Evolutionary conservation across 1,284 basidiomycete species (phyloP).

Genomic region (Cystobasidiaceae sp.): DNA sequence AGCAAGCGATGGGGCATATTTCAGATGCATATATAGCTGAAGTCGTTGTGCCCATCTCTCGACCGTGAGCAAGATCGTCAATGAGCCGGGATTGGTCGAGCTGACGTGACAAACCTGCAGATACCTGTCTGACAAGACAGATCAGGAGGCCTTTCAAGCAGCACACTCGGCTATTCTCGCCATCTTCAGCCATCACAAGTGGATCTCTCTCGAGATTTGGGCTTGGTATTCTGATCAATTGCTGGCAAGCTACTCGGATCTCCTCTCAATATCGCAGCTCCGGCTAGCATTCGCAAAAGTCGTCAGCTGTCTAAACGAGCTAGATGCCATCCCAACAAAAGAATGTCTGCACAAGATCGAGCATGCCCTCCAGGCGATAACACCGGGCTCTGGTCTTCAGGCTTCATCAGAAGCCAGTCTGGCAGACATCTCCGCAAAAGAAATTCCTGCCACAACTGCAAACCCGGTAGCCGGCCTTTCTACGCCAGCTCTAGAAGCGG

Average conservation of each 20-base stretch:
- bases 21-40: slow-evolving; percentile 35
- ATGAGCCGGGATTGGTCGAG: background rate
- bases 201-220: slow-evolving; percentile 19
- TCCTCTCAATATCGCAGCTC: slow-evolving; percentile 34
- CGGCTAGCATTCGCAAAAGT: slow-evolving; percentile 38
- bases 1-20: slow-evolving; percentile 35
- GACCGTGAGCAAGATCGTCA: slow-evolving; percentile 30
- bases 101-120: slow-evolving; percentile 19
- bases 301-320: slow-evolving; percentile 23
- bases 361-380: no score
- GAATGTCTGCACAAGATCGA: no score
- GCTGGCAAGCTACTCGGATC: slow-evolving; percentile 30
- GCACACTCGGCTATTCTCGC: slow-evolving; percentile 41
- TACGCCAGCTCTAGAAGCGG: background rate
- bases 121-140: slow-evolving; percentile 33
- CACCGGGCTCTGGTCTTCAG: no score
- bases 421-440: no score
- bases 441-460: slow-evolving; percentile 19
- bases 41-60: slow-evolving; percentile 25
- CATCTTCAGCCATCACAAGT: slow-evolving; percentile 24
- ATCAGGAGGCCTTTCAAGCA: slow-evolving; percentile 40
- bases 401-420: no score
- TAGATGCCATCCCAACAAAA: no score
- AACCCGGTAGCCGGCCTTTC: slow-evolving; percentile 10
- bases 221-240: slow-evolving; percentile 36